Evolutionary conservation across 2,329 filamentous ascomycete species (phyloP), one percentile per base, ranked within the genome.

Genomic region (Chaetomium sp.): DNA sequence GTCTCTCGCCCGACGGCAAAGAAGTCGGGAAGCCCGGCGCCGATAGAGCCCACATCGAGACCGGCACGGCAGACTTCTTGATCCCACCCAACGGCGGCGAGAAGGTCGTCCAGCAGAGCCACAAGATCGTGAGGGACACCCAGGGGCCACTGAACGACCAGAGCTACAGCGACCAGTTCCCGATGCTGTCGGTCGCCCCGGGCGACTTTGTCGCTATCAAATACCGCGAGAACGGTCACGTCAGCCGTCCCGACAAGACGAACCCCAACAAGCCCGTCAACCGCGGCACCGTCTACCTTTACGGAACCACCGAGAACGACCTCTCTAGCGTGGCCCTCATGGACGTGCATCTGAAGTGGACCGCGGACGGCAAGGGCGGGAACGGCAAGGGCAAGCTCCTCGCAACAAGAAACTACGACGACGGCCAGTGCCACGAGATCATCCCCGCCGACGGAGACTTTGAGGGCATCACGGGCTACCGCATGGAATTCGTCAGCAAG

Each of bases 391-490:
- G 95, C 35, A 81, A 82, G 50, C 87, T 98, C 13, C 80, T 98
- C 45, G 87, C 89, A 0, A 90, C 86, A 1, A 88, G 92, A 70
- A 87, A 90, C 79, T 99, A 88, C 75, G 95, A 98, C 72, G 95
- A 99, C 72, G 90, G 90, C 29, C 90, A 92, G 72, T 99, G 95
- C 81, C 93, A 93, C 75, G 90, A 98, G 79, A 77, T 86, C 72
- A 25, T 62, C 12, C 63, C 65, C 21, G 47, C 4, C 1, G 29
- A 13, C 21, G 65, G 65, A 19, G 93, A 92, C 75, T 70, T 70
- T n/a, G 79, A 80, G 2, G 60, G 71, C 25, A 87, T 92, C 67
- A 88, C 87, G 5, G 72, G 74, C 16, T 71, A 82, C 63, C 90
- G 93, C 64, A 83, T 86, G 70, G 69, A 79, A 25, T 85, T 85